Base-by-base conservation (phyloP, 2,329 filamentous ascomycete species). In the Tolypocladium ovalisporum region DNA sequence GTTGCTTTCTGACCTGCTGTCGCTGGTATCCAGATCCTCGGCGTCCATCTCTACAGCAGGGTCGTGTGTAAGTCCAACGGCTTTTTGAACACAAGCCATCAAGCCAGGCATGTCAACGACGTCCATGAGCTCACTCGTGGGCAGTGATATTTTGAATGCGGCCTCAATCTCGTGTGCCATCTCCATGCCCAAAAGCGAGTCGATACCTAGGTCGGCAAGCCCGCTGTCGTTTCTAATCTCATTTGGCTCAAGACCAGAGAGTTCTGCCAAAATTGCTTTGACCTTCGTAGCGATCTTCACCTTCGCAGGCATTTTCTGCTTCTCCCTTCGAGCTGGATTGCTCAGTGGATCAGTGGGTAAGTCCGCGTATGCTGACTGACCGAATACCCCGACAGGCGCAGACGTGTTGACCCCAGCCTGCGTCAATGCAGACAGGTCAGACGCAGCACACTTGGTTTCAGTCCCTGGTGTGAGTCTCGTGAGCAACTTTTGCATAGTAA, bases 81-180 rank as follows among this genome's bases (percentile, higher is more conserved):
- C 53, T 22, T 36, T 47, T 34, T 44, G 29, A 22, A 58, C 53
- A 29, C 51, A 55, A 10, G 24, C 53, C 9, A 60, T 24, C 10
- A 60, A n/a, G 35, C 54, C 40, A 2, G 56, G 54, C 12, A 58
- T 51, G 37, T 60, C 58, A 19, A 35, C 36, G 19, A 60, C 22
- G 17, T 49, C 42, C 32, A 55, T 40, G 29, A 60, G 47, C 22
- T 56, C 54, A 19, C n/a, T 40, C 15, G 58, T 37, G 6, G 54
- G 53, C 2, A 60, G 34, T 49, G 55, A 67, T 54, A 66, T 67
- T 4, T 70, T 66, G 58, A 79, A 76, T 0, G 61, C 61, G 2
- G 56, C 54, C 52, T 76, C 72, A 2, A 78, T 60, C 54, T 79
- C 77, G 2, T 54, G 52, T 15, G 54, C 55, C 36, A 56, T 36